phyloP scores from a whole-genome alignment of 257 asterid genomes.

The Solanum appendiculatum region DNA sequence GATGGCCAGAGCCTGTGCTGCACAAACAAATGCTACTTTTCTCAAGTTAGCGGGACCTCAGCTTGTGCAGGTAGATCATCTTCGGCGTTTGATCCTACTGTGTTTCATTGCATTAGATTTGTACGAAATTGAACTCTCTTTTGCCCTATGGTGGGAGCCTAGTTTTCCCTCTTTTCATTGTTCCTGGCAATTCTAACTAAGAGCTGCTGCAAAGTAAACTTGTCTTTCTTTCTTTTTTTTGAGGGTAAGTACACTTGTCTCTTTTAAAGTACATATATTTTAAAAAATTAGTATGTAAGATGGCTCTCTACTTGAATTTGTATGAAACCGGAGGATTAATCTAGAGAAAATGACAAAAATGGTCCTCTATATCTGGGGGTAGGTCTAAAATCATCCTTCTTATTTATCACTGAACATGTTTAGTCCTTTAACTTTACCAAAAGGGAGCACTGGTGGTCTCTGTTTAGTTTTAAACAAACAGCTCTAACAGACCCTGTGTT shows the following conservation, averaged over 20 bases:
- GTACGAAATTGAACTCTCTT: background rate
- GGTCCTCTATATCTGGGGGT: background rate
- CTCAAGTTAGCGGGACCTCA: constrained; percentile 92
- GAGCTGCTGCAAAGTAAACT: background rate
- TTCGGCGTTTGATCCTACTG: background rate
- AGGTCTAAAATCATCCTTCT: background rate
- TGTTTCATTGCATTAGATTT: background rate
- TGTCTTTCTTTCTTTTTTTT: background rate
- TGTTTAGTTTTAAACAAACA: background rate
- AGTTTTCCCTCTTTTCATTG: background rate
- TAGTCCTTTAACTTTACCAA: background rate
- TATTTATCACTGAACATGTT: background rate
- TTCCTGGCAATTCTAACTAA: background rate
- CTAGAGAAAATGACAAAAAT: background rate
- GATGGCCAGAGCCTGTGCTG: constrained; percentile 99
- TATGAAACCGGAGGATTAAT: background rate
- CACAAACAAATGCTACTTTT: constrained; percentile 92
- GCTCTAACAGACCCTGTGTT: background rate
- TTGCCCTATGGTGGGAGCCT: background rate
- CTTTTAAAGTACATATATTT: background rate
- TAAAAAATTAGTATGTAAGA: background rate
- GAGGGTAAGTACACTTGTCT: background rate
- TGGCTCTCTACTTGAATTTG: background rate
- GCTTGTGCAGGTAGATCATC: constrained; percentile 68
- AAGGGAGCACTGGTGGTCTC: background rate